A percentile compares a stretch with the other conserved stretches of the same genome.
Conservation (phyloP, 2,329 filamentous ascomycete species). For the Xylaria hypoxylon region DNA sequence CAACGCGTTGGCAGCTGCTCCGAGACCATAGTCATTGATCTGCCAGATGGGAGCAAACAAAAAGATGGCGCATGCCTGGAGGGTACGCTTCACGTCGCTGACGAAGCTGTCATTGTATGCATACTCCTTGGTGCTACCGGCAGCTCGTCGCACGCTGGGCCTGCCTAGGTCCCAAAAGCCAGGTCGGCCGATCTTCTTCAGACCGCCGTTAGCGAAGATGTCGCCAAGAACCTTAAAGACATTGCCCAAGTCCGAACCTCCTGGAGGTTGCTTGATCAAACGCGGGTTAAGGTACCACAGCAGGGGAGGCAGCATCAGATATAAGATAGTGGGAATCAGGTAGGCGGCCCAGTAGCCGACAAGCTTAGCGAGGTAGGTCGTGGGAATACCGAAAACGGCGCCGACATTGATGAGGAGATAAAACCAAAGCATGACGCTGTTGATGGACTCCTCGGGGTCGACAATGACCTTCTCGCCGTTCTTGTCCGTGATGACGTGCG, state of each 20-base stretch:
- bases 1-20: slow-evolving; percentile 56
- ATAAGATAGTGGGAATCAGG: slow-evolving; percentile 62
- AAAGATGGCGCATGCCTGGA: slow-evolving; percentile 65
- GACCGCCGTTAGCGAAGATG: slow-evolving; percentile 51
- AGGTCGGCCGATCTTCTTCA: slow-evolving; percentile 45
- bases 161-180: slow-evolving; percentile 67
- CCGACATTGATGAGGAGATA: slow-evolving; percentile 67
- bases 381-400: slow-evolving; percentile 62
- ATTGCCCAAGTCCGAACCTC: slow-evolving; percentile 71
- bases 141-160: slow-evolving; percentile 61
- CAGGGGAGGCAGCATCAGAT: slow-evolving; percentile 69
- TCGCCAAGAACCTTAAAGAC: slow-evolving; percentile 54
- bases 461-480: slow-evolving; percentile 73
- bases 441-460: slow-evolving; percentile 72
- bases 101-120: slow-evolving; percentile 72
- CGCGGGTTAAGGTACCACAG: slow-evolving; percentile 68
- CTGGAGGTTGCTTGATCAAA: slow-evolving; percentile 68
- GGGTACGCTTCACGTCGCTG: slow-evolving; percentile 67
- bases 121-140: slow-evolving; percentile 53
- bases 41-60: slow-evolving; percentile 55
- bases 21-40: slow-evolving; percentile 56
- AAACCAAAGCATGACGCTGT: slow-evolving; percentile 74
- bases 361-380: slow-evolving; percentile 63
- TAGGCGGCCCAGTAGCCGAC: slow-evolving; percentile 62
- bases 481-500: slow-evolving; percentile 62